A percentile compares a stretch with the other conserved stretches of the same genome.
These are phyloP conservation scores for Yarrowia sp. DNA, from an alignment of 805 yeast genomes.

Conservation along the genomic window DNA sequence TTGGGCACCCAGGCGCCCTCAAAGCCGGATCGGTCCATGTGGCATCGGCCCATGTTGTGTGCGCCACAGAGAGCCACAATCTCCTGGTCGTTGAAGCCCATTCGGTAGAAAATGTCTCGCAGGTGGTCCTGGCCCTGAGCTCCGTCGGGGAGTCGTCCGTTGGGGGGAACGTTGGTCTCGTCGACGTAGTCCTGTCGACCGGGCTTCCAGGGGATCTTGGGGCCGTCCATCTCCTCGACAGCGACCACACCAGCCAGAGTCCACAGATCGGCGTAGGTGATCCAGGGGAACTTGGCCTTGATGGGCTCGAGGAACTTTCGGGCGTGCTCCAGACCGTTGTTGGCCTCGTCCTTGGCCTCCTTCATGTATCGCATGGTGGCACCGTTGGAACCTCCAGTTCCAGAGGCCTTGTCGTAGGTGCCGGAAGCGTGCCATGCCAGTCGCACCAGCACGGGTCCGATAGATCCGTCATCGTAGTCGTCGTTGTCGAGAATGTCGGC, in stretches of 20 bases:
- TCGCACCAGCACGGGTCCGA: slow-evolving; percentile 79
- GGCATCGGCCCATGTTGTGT: slow-evolving; percentile 69
- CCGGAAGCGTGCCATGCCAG: slow-evolving; percentile 89
- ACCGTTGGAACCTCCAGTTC: slow-evolving; percentile 62
- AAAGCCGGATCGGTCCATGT: slow-evolving; percentile 70
- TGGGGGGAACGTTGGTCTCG: slow-evolving; percentile 63
- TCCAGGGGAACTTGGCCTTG: slow-evolving; percentile 62
- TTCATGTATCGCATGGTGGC: slow-evolving; percentile 60
- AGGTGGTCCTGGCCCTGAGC: slow-evolving; percentile 62
- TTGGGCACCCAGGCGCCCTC: slow-evolving; percentile 92
- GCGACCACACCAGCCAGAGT: slow-evolving; percentile 74
- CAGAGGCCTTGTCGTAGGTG: slow-evolving; percentile 66
- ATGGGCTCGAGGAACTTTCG: slow-evolving; percentile 64
- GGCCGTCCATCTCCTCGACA: slow-evolving; percentile 70
- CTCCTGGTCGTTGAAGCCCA: slow-evolving; percentile 69
- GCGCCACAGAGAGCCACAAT: slow-evolving; percentile 69
- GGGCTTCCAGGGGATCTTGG: slow-evolving; percentile 78
- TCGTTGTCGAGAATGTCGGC: slow-evolving; percentile 52
- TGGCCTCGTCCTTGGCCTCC: slow-evolving; percentile 57
- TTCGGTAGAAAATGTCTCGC: slow-evolving; percentile 60
- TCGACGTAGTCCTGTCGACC: slow-evolving; percentile 66
- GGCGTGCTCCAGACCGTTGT: slow-evolving; percentile 61
- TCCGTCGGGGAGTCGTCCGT: slow-evolving; percentile 69
- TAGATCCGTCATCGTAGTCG: slow-evolving; percentile 69
- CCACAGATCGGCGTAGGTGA: slow-evolving; percentile 73